Percentiles rank a stretch among this genome's conserved stretches.
Conservation (phyloP, 78 protist species). For the Neovahlkampfia damariscottae region DNA sequence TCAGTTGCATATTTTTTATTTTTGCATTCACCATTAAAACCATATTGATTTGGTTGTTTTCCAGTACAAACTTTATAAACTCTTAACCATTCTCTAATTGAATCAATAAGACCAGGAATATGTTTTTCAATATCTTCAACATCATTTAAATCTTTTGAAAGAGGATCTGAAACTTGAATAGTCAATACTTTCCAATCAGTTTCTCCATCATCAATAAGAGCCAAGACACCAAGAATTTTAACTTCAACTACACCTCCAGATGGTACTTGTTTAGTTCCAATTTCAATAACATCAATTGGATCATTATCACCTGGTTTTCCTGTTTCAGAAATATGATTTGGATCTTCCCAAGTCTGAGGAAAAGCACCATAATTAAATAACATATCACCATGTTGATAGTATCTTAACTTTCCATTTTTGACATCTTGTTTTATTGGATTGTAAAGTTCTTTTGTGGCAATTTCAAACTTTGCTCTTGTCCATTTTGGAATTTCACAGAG, state of each 20-base stretch:
- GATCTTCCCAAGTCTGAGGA: constrained; percentile 25
- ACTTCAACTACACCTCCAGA: constrained; percentile 2
- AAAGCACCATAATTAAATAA: constrained; percentile 30
- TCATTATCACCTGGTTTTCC: constrained; percentile 24
- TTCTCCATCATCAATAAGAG: constrained; percentile 21
- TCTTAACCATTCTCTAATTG: constrained; percentile 15
- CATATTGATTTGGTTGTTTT: constrained; percentile 1
- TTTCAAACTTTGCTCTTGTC: constrained; percentile 30
- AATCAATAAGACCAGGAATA: constrained; percentile 16
- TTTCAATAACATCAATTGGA: constrained; percentile 27
- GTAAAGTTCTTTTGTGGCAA: constrained; percentile 7
- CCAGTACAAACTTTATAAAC: constrained; percentile 22
- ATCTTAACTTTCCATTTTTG: constrained; percentile 27
- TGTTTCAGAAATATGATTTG: background rate
- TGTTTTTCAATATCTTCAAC: background rate
- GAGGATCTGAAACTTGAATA: constrained; percentile 1
- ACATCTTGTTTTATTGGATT: constrained; percentile 41
- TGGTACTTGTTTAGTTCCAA: constrained; percentile 4
- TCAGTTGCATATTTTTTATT: background rate
- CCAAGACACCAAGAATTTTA: constrained; percentile 21
- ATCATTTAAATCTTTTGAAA: constrained; percentile 13
- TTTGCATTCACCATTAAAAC: background rate
- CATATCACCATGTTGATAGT: constrained; percentile 21
- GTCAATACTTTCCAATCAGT: constrained; percentile 27
- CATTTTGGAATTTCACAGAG: constrained; percentile 37